Evolutionary conservation across 208 protist genomes (phyloP), one percentile per base, ranked within the genome.

Genomic region (Angomonas ambiguus): DNA sequence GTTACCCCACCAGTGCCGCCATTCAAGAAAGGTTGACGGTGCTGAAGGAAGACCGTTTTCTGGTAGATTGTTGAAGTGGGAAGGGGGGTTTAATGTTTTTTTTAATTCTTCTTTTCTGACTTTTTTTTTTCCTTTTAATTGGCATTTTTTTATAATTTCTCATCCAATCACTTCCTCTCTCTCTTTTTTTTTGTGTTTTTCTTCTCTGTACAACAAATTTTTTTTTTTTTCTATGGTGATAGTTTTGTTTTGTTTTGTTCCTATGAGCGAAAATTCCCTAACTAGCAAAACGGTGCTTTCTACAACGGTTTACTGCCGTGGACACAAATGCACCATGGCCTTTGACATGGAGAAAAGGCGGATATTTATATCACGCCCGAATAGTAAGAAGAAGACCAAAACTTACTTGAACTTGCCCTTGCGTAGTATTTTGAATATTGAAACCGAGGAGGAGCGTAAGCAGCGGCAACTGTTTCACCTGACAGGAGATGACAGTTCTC

Each of bases 351-450:
- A 41, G 0, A 66, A 61, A 0, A 72, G 75, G 42, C 34, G 24
- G 8, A 13, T 89, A 0, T 66, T 51, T 13, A 67, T 88, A 42
- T 71, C 66, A 0, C 72, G 56, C 13, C 13, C 45, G 2, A 35
- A 62, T 42, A 31, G 30, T 4, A 62, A 62, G 31, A 35, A 35
- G 2, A 33, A 62, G 31, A 42, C 24, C 2, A 62, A 62, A 30
- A 42, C 16, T 10, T 42, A 45, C 10, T 53, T 91, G 13, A 82
- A 86, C 60, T 76, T 94, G 22, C 74, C 83, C 0, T 20, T 76
- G 25, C 63, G 67, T 62, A 62, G 64, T 25, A 61, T 92, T 28
- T 65, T 94, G 35, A 94, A 94, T 67, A 53, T 92, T 28, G 85
- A 92, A 67, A 87, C 74, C 6, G 58, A 63, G 0, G 75, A 82